phyloP scores from a whole-genome alignment of 768 basidiomycete genomes.

The Chalciporus piperatus region DNA sequence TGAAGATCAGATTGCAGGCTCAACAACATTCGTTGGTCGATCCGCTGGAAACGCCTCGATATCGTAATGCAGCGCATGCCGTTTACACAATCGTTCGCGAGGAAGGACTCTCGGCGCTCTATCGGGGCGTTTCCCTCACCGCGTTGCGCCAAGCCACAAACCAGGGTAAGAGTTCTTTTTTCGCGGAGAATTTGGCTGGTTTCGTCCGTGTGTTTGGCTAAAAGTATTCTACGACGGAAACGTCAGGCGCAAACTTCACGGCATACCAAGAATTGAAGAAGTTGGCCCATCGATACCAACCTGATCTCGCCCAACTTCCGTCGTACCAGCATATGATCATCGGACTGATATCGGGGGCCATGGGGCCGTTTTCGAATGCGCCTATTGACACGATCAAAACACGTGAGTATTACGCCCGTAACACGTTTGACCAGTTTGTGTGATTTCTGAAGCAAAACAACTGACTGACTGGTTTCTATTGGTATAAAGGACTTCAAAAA shows the following conservation, averaged over 20 bases:
- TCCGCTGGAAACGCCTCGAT: constrained; percentile 88
- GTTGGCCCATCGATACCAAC: constrained; percentile 72
- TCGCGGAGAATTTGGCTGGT: constrained; percentile 9
- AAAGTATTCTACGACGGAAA: neutral
- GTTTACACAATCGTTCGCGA: constrained; percentile 92
- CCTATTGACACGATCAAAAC: constrained; percentile 96
- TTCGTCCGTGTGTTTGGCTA: neutral
- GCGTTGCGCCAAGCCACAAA: constrained; percentile 97
- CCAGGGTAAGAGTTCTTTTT: constrained; percentile 59
- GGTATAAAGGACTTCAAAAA: constrained; percentile 73
- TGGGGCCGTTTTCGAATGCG: constrained; percentile 98
- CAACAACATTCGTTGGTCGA: constrained; percentile 97
- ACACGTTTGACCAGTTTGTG: neutral
- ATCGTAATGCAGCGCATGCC: constrained; percentile 95
- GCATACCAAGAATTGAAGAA: constrained; percentile 97
- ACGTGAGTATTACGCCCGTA: constrained; percentile 46
- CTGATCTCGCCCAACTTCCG: constrained; percentile 74
- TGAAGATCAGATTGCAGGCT: constrained; percentile 97
- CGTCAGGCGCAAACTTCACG: constrained; percentile 89
- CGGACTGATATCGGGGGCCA: constrained; percentile 93
- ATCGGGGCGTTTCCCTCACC: constrained; percentile 91
- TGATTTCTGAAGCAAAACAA: constrained; percentile 51
- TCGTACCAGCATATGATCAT: constrained; percentile 96
- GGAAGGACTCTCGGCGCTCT: constrained; percentile 81
- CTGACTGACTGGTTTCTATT: constrained; percentile 40